Evolutionary conservation across 345 rosid genomes (phyloP).

Genomic region (Moringa oleifera): DNA sequence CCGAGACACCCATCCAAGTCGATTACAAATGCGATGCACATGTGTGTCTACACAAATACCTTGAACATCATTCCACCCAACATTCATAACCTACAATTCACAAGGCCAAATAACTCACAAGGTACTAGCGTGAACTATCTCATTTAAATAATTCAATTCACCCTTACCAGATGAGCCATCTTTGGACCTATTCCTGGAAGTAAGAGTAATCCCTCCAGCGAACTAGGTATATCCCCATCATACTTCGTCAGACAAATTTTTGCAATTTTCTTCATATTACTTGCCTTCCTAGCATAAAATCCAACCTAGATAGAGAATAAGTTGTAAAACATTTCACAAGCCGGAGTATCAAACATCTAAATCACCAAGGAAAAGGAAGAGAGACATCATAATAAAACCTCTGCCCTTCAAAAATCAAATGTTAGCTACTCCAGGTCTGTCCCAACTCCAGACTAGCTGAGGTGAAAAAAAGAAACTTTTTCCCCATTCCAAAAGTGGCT

Average conservation of each 20-base stretch:
- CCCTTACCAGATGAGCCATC: conserved; percentile 51
- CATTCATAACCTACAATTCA: conserved; percentile 71
- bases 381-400: no score
- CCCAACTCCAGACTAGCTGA: neutral
- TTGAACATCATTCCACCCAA: conserved; percentile 82
- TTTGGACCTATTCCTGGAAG: conserved; percentile 99
- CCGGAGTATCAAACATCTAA: neutral
- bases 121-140: neutral
- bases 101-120: conserved; percentile 4
- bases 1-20: conserved; percentile 91
- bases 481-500: no score
- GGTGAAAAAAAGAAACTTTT: neutral
- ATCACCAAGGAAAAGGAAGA: no score
- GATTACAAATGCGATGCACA: conserved; percentile 87
- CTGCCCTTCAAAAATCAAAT: no score
- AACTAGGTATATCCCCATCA: conserved; percentile 81
- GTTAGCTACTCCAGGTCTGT: no score
- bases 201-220: conserved; percentile 75
- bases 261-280: conserved; percentile 88
- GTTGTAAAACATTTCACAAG: conserved; percentile 6
- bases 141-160: neutral
- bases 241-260: conserved; percentile 64
- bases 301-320: conserved; percentile 54
- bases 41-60: conserved; percentile 97
- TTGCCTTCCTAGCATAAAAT: conserved; percentile 88